Evolutionary conservation across 2,329 filamentous ascomycete genomes (phyloP).

Genomic region (Alternaria burnsii): DNA sequence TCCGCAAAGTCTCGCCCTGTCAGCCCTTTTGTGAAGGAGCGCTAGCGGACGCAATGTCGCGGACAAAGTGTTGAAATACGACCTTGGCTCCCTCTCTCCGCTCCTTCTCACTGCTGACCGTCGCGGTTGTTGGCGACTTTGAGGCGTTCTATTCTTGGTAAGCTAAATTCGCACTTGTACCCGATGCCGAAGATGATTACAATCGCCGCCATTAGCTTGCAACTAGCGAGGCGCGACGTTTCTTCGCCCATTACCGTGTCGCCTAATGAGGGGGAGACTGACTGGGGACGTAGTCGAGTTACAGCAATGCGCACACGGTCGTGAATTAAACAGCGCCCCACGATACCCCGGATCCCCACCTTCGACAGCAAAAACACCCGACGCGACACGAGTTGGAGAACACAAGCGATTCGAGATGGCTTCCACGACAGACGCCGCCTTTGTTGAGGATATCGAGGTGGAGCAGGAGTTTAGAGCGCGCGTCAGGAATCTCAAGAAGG

Average conservation of each 20-base stretch:
- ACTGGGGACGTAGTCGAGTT: constrained; percentile 15
- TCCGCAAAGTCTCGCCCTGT: constrained; percentile 9
- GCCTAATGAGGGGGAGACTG: constrained; percentile 13
- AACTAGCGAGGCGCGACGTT: constrained; percentile 1
- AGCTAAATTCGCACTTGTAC: constrained; percentile 22
- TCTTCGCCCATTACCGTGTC: neutral
- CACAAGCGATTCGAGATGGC: constrained; percentile 25
- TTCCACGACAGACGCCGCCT: constrained; percentile 37
- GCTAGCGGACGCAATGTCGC: constrained; percentile 29
- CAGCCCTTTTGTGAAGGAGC: neutral
- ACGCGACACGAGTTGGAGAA: neutral
- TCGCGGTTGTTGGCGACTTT: constrained; percentile 9
- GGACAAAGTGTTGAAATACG: constrained; percentile 14
- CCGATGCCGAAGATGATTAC: constrained; percentile 22
- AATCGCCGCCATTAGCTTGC: constrained; percentile 4
- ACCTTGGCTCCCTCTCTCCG: neutral
- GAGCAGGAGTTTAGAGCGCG: constrained; percentile 36
- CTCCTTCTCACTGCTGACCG: neutral
- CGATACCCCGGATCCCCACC: constrained; percentile 14
- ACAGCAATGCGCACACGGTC: constrained; percentile 28
- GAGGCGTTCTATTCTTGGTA: constrained; percentile 31
- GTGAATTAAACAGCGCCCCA: constrained; percentile 15
- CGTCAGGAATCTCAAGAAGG: constrained; percentile 17
- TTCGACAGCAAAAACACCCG: neutral
- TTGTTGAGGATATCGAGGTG: constrained; percentile 41